Conservation (phyloP, 2,329 filamentous ascomycete species). For the Cordyceps farinosa region DNA sequence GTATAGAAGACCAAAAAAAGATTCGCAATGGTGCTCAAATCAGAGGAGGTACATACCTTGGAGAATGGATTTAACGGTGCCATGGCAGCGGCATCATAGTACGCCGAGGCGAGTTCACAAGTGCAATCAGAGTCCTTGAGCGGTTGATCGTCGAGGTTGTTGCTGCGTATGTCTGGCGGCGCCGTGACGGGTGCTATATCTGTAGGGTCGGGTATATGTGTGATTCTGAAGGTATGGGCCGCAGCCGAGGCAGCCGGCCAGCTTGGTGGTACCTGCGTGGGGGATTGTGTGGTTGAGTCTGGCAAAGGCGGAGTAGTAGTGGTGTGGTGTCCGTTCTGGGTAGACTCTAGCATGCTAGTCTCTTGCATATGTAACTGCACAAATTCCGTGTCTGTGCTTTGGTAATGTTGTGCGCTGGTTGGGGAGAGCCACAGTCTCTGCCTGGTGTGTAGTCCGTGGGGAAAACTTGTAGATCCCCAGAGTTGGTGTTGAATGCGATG, state of each 20-base stretch:
- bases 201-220: slow-evolving; percentile 3
- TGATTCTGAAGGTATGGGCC: slow-evolving; percentile 12
- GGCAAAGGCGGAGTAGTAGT: neutral
- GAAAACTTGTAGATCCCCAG: neutral
- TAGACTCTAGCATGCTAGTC: slow-evolving; percentile 4
- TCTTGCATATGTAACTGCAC: neutral
- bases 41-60: slow-evolving; percentile 41
- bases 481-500: neutral
- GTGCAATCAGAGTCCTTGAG: neutral
- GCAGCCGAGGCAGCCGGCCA: slow-evolving; percentile 16
- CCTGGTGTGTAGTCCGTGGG: too few relatives aligned
- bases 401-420: too few relatives aligned
- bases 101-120: slow-evolving; percentile 38
- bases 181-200: neutral
- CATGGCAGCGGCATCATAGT: slow-evolving; percentile 58
- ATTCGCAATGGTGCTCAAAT: neutral
- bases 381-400: neutral
- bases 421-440: too few relatives aligned
- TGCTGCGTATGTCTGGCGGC: neutral
- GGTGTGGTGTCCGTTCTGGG: slow-evolving; percentile 1
- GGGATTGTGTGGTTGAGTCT: neutral
- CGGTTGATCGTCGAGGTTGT: neutral
- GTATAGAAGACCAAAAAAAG: neutral
- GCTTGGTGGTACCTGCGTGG: neutral
- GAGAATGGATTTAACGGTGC: slow-evolving; percentile 52